phyloP scores from a whole-genome alignment of 345 rosid genomes.

The Corchorus olitorius region DNA sequence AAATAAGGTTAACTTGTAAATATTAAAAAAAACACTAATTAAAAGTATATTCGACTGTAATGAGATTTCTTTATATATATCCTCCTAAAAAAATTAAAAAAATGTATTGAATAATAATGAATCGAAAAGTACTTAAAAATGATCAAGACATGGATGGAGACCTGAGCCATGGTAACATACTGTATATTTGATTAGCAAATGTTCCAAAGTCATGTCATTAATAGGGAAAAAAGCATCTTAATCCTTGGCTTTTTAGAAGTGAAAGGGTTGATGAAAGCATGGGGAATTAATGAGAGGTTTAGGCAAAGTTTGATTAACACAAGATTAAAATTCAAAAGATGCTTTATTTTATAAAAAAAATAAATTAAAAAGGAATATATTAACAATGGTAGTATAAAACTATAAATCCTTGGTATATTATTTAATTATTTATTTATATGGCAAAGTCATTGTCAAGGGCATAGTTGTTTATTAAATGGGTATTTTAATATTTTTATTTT shows the following conservation, averaged over 20 bases:
- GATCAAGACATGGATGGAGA: too few species aligned
- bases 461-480: background rate
- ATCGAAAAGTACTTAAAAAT: too few species aligned
- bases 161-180: too few species aligned
- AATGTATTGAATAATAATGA: too few species aligned
- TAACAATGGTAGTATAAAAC: background rate
- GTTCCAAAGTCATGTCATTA: conserved; percentile 17
- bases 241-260: conserved; percentile 3
- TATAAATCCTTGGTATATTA: too few species aligned
- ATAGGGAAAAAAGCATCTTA: conserved; percentile 23
- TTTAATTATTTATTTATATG: too few species aligned
- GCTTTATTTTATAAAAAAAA: background rate
- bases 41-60: too few species aligned
- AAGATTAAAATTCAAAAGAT: background rate
- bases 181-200: background rate
- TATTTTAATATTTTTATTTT: too few species aligned
- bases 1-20: too few species aligned
- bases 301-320: background rate
- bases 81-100: too few species aligned
- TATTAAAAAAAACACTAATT: too few species aligned
- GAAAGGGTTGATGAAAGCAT: background rate
- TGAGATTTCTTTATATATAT: too few species aligned
- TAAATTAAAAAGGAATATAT: background rate
- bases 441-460: background rate
- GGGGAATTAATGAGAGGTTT: background rate